Percentiles rank a stretch among this genome's conserved stretches.
These are phyloP conservation scores for Striga hermonthica DNA, from an alignment of 305 asterid genomes.

Conservation along the genomic window DNA sequence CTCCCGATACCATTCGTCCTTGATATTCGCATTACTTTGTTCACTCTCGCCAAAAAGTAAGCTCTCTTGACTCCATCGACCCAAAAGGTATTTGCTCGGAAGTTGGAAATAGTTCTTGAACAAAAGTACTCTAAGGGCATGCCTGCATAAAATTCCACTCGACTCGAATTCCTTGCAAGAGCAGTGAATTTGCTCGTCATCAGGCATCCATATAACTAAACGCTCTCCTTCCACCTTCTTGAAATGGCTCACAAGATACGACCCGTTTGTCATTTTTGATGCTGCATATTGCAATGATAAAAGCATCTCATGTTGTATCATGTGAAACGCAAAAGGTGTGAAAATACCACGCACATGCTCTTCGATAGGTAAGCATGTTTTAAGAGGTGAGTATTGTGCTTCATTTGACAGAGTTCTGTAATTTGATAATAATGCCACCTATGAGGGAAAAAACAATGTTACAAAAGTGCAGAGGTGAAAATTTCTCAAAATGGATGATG, in stretches of 20 bases:
- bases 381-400: slow-evolving; percentile 45
- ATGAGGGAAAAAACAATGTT: slow-evolving; percentile 31
- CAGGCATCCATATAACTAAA: slow-evolving; percentile 55
- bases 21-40: slow-evolving; percentile 33
- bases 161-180: slow-evolving; percentile 69
- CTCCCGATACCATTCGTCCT: slow-evolving; percentile 52
- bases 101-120: slow-evolving; percentile 62
- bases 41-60: slow-evolving; percentile 36
- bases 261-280: slow-evolving; percentile 58
- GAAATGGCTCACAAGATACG: slow-evolving; percentile 57
- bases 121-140: slow-evolving; percentile 58
- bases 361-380: slow-evolving; percentile 59
- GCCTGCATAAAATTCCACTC: slow-evolving; percentile 62
- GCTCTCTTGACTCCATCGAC: slow-evolving; percentile 58
- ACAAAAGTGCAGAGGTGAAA: slow-evolving; percentile 11
- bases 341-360: slow-evolving; percentile 52
- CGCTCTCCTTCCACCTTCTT: slow-evolving; percentile 58
- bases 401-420: slow-evolving; percentile 40
- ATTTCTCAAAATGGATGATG: not conserved
- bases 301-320: slow-evolving; percentile 51
- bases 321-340: slow-evolving; percentile 50
- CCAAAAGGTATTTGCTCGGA: slow-evolving; percentile 54
- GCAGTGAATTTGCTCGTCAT: slow-evolving; percentile 62
- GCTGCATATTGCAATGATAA: slow-evolving; percentile 56
- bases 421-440: slow-evolving; percentile 43